Percentiles rank a stretch among this genome's conserved stretches.
Conservation (phyloP, 306 rosid genomes). For the Corylus avellana region DNA sequence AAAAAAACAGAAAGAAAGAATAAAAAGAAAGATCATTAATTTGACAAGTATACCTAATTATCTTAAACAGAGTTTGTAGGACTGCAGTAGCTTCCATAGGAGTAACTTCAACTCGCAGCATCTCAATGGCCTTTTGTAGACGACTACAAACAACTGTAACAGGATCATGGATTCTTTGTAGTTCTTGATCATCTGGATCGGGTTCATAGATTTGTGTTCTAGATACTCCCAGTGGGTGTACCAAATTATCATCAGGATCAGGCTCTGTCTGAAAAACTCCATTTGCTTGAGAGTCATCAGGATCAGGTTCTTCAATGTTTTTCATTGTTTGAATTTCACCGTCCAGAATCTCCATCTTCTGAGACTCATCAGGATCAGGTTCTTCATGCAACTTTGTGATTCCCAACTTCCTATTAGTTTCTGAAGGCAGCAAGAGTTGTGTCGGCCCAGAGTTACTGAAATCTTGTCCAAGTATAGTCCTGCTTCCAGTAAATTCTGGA, state of each 20-base stretch:
- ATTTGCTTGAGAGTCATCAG: conserved; percentile 37
- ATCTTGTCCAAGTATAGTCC: conserved; percentile 22
- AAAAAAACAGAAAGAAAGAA: neutral
- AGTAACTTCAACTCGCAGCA: conserved; percentile 59
- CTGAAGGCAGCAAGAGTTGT: conserved; percentile 22
- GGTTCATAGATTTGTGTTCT: conserved; percentile 62
- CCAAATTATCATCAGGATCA: conserved; percentile 49
- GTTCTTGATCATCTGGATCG: conserved; percentile 84
- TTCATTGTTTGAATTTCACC: conserved; percentile 28
- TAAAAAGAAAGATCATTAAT: neutral
- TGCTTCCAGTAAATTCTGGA: conserved; percentile 24
- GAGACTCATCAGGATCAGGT: conserved; percentile 46
- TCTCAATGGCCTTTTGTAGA: conserved; percentile 58
- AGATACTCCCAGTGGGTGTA: conserved; percentile 39
- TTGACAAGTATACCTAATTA: conserved; percentile 56
- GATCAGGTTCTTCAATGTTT: conserved; percentile 40
- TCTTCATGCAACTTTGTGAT: conserved; percentile 30
- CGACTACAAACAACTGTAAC: conserved; percentile 59
- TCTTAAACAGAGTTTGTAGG: conserved; percentile 73
- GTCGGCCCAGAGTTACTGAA: conserved; percentile 20
- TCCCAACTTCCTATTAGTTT: conserved; percentile 26
- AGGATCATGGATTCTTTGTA: conserved; percentile 75
- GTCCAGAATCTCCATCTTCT: conserved; percentile 33
- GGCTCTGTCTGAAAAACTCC: conserved; percentile 42
- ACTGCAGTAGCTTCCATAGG: conserved; percentile 50